Evolutionary conservation across 345 rosid species (phyloP).

Genomic region (Anastatica hierochuntica): DNA sequence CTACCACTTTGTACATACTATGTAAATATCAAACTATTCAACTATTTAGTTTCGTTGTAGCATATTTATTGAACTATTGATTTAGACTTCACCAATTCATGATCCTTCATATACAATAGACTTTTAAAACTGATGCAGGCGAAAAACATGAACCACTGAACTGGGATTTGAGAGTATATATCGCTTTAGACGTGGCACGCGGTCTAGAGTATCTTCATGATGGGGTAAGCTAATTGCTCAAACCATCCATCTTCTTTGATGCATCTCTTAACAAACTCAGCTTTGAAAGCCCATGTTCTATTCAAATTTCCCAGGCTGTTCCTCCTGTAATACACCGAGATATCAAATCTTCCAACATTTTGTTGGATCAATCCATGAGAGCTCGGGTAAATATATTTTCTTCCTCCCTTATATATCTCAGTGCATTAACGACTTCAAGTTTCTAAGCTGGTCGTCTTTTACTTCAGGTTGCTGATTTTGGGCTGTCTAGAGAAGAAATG

Average conservation of each 20-base stretch:
- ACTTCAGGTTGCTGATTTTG: slow-evolving; percentile 89
- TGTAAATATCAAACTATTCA: background rate
- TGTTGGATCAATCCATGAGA: slow-evolving; percentile 90
- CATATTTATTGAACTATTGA: background rate
- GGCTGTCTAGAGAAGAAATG: slow-evolving; percentile 96
- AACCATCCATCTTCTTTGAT: background rate
- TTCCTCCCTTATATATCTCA: background rate
- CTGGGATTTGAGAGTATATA: slow-evolving; percentile 84
- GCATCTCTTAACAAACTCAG: background rate
- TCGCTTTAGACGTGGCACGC: slow-evolving; percentile 87
- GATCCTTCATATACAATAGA: too few relatives aligned
- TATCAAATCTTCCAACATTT: slow-evolving; percentile 88
- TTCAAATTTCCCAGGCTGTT: slow-evolving; percentile 51
- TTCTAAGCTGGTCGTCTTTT: background rate
- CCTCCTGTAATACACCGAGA: slow-evolving; percentile 97
- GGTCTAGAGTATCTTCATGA: slow-evolving; percentile 99
- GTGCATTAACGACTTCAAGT: background rate
- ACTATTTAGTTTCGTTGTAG: background rate
- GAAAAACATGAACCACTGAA: slow-evolving; percentile 44
- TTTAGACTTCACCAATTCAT: background rate
- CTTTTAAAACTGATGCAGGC: slow-evolving; percentile 42
- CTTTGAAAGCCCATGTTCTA: background rate
- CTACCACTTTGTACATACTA: too few relatives aligned
- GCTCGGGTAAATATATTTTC: slow-evolving; percentile 61
- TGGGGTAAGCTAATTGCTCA: slow-evolving; percentile 46